Percentiles rank a stretch among this genome's conserved stretches.
phyloP scores from a whole-genome alignment of 2,329 filamentous ascomycete species.

The Alternaria conjuncta region DNA sequence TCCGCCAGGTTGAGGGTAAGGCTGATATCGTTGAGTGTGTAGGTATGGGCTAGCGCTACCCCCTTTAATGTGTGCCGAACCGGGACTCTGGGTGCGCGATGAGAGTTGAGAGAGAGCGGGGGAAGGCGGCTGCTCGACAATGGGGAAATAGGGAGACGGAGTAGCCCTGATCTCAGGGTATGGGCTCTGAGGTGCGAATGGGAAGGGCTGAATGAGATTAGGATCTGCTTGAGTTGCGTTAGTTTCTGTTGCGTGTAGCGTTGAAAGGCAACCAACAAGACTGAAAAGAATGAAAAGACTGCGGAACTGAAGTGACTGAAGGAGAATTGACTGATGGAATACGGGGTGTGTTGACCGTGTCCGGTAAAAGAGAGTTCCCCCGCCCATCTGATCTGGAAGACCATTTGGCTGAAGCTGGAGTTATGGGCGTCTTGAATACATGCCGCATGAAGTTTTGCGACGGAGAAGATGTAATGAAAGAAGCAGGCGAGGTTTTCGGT shows the following conservation, averaged over 20 bases:
- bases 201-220: slow-evolving; percentile 62
- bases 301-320: not conserved
- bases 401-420: slow-evolving; percentile 51
- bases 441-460: slow-evolving; percentile 17
- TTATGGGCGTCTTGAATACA: slow-evolving; percentile 42
- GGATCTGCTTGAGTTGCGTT: slow-evolving; percentile 56
- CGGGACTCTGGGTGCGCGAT: slow-evolving; percentile 51
- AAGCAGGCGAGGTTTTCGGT: slow-evolving; percentile 17
- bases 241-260: slow-evolving; percentile 9
- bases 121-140: slow-evolving; percentile 62
- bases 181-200: slow-evolving; percentile 50
- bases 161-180: slow-evolving; percentile 51
- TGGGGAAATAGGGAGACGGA: slow-evolving; percentile 51
- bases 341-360: slow-evolving; percentile 29
- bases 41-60: slow-evolving; percentile 73
- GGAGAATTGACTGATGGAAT: slow-evolving; percentile 14
- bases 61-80: slow-evolving; percentile 53
- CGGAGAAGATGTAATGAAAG: slow-evolving; percentile 25
- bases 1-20: slow-evolving; percentile 56
- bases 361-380: slow-evolving; percentile 38
- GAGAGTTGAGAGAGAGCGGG: slow-evolving; percentile 67
- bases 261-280: slow-evolving; percentile 51
- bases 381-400: slow-evolving; percentile 22
- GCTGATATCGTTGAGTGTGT: slow-evolving; percentile 61
- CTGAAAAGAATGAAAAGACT: slow-evolving; percentile 22